These are phyloP conservation scores for Anthracocystis setariae DNA, from an alignment of 1,284 basidiomycete species.

Conservation along the genomic window DNA sequence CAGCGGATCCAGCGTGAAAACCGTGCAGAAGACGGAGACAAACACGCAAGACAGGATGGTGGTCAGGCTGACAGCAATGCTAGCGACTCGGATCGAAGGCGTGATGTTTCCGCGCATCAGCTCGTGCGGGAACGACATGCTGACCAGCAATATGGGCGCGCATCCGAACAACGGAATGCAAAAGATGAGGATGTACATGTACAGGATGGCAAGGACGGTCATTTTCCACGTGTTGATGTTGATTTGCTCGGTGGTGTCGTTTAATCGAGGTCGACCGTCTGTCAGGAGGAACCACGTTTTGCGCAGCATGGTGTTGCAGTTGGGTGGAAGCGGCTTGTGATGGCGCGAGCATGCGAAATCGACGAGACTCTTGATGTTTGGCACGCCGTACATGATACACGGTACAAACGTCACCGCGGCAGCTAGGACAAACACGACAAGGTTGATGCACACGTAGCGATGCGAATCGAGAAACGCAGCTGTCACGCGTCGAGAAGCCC, in stretches of 20 bases:
- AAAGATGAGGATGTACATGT: conserved; percentile 3
- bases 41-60: conserved; percentile 15
- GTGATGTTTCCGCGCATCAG: conserved; percentile 7
- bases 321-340: background rate
- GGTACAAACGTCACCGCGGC: background rate
- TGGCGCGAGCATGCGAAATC: conserved; percentile 6
- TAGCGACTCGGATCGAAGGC: background rate
- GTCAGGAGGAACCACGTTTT: conserved; percentile 17
- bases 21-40: conserved; percentile 15
- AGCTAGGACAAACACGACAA: conserved; percentile 4
- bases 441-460: conserved; percentile 7
- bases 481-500: background rate
- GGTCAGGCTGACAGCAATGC: background rate
- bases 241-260: background rate
- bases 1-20: conserved; percentile 31
- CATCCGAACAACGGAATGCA: conserved; percentile 10
- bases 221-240: conserved; percentile 24
- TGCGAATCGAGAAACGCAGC: conserved; percentile 4
- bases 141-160: conserved; percentile 17
- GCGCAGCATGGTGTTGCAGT: background rate
- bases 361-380: conserved; percentile 7
- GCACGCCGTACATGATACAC: conserved; percentile 2
- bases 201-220: conserved; percentile 18
- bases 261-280: conserved; percentile 1
- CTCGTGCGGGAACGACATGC: background rate